These are phyloP conservation scores for Fusarium paranaense DNA, from an alignment of 2,329 filamentous ascomycete genomes.

Conservation along the genomic window DNA sequence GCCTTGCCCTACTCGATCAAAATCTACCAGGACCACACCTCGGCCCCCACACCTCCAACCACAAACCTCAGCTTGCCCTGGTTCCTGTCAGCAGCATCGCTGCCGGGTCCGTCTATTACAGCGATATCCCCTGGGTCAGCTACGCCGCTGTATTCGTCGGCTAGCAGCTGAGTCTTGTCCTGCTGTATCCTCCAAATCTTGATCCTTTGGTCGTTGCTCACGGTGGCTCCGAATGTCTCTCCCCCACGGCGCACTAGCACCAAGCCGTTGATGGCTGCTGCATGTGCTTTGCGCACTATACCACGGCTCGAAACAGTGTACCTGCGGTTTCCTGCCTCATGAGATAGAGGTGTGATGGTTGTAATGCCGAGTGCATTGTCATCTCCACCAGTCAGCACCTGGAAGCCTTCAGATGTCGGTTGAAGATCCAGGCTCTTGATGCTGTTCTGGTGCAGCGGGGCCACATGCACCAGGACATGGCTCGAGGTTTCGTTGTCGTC, in stretches of 20 bases:
- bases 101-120: slow-evolving; percentile 1
- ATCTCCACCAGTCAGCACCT: slow-evolving; percentile 84
- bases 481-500: slow-evolving; percentile 7
- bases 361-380: slow-evolving; percentile 82
- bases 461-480: slow-evolving; percentile 48
- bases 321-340: slow-evolving; percentile 22
- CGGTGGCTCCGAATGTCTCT: slow-evolving; percentile 53
- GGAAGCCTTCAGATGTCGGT: slow-evolving; percentile 45
- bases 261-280: slow-evolving; percentile 76
- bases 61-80: slow-evolving; percentile 24
- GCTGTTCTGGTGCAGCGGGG: slow-evolving; percentile 80
- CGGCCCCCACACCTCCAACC: slow-evolving; percentile 39
- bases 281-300: slow-evolving; percentile 68
- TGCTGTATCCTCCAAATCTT: slow-evolving; percentile 62
- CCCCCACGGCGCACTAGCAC: slow-evolving; percentile 48
- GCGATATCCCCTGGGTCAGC: slow-evolving; percentile 65
- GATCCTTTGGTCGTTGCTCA: slow-evolving; percentile 72
- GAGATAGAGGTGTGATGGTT: slow-evolving; percentile 36
- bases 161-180: slow-evolving; percentile 54
- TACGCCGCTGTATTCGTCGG: slow-evolving; percentile 67
- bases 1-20: neutral
- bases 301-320: slow-evolving; percentile 41
- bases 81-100: neutral
- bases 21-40: slow-evolving; percentile 40
- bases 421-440: slow-evolving; percentile 74